Conservation (phyloP, 129 eudicot genomes). For the Flaveria brownii region DNA sequence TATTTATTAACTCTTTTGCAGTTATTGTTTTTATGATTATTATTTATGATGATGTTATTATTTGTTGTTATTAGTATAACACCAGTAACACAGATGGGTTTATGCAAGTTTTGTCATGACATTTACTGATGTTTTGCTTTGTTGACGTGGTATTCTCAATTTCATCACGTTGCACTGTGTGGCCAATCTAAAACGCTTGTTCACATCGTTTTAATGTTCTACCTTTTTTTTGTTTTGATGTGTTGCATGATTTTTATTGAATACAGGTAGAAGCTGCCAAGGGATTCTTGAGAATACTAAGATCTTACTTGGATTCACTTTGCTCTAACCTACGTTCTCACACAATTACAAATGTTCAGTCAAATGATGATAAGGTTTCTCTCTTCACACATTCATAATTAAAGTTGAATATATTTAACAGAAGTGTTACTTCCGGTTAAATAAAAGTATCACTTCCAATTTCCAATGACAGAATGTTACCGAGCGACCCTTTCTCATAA, state of each 20-base stretch:
- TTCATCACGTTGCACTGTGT: neutral
- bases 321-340: slow-evolving; percentile 92
- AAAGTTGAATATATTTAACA: neutral
- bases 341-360: slow-evolving; percentile 94
- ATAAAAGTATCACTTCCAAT: no score
- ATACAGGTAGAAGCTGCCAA: slow-evolving; percentile 89
- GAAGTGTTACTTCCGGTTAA: slow-evolving; percentile 1
- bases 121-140: neutral
- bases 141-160: neutral
- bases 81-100: neutral
- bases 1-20: no score
- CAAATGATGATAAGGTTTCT: slow-evolving; percentile 90
- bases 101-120: neutral
- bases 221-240: no score
- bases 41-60: no score
- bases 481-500: no score
- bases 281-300: slow-evolving; percentile 65
- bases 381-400: slow-evolving; percentile 15
- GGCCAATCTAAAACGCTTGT: neutral
- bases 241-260: slow-evolving; percentile 19
- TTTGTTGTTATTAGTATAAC: neutral
- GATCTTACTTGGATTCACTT: slow-evolving; percentile 83
- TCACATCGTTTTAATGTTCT: neutral
- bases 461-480: no score
- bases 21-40: neutral